Conservation (phyloP, 176 grass and related monocot genomes). For the Raddia guianensis region DNA sequence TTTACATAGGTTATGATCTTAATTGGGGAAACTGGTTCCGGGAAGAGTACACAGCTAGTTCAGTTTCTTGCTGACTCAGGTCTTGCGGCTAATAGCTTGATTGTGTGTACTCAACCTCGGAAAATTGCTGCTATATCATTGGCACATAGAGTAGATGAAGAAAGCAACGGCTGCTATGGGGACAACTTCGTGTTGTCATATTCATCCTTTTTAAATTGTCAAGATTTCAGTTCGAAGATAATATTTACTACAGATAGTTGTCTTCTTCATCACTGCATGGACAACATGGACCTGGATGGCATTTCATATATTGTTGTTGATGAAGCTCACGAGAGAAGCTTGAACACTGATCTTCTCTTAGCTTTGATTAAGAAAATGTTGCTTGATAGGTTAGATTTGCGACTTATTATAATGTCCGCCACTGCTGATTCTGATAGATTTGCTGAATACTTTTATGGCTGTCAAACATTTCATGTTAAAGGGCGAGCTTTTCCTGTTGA, state of each 20-base stretch:
- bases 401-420: slow-evolving; percentile 95
- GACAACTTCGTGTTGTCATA: slow-evolving; percentile 64
- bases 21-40: slow-evolving; percentile 94
- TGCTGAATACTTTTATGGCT: slow-evolving; percentile 81
- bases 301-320: slow-evolving; percentile 90
- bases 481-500: slow-evolving; percentile 90
- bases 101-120: slow-evolving; percentile 92
- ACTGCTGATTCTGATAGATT: slow-evolving; percentile 84
- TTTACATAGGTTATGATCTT: slow-evolving; percentile 77
- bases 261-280: slow-evolving; percentile 84
- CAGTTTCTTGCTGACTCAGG: slow-evolving; percentile 93
- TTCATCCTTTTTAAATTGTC: slow-evolving; percentile 54
- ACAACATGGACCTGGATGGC: slow-evolving; percentile 44
- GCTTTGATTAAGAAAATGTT: slow-evolving; percentile 88
- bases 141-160: slow-evolving; percentile 78
- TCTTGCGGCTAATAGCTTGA: slow-evolving; percentile 60
- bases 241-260: slow-evolving; percentile 91
- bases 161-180: slow-evolving; percentile 70
- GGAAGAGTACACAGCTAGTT: slow-evolving; percentile 94
- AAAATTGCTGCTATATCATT: slow-evolving; percentile 85
- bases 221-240: slow-evolving; percentile 58
- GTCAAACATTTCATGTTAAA: slow-evolving; percentile 62
- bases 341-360: slow-evolving; percentile 93
- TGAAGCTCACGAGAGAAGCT: slow-evolving; percentile 97
- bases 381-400: slow-evolving; percentile 70